Conservation (phyloP, 2,329 filamentous ascomycete genomes). For the Graphiopsis chlorocephala region DNA sequence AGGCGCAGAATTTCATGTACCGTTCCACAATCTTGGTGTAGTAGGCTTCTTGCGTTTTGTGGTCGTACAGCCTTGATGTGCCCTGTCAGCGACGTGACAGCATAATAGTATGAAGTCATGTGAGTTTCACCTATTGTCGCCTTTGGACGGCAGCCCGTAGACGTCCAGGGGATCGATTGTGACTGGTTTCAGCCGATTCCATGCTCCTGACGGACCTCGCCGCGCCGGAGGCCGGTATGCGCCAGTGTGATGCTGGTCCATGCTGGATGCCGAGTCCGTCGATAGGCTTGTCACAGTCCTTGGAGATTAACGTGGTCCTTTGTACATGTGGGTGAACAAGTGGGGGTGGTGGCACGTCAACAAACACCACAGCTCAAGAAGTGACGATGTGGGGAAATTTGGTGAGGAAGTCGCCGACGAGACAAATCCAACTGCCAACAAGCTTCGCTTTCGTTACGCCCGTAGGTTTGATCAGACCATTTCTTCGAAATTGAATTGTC, state of each 20-base stretch:
- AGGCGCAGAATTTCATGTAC: slow-evolving; percentile 85
- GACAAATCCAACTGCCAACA: background rate
- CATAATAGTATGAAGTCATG: background rate
- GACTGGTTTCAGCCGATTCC: slow-evolving; percentile 70
- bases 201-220: slow-evolving; percentile 53
- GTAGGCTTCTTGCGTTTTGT: slow-evolving; percentile 78
- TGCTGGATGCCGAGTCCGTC: background rate
- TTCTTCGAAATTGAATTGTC: background rate
- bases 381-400: slow-evolving; percentile 11
- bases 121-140: slow-evolving; percentile 68
- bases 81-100: background rate
- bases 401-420: slow-evolving; percentile 12
- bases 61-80: slow-evolving; percentile 51
- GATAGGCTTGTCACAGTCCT: background rate
- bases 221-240: slow-evolving; percentile 28
- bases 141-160: slow-evolving; percentile 86
- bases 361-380: background rate
- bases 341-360: background rate
- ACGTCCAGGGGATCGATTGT: slow-evolving; percentile 73
- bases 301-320: background rate
- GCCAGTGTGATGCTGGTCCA: slow-evolving; percentile 1
- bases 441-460: background rate
- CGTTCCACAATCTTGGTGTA: slow-evolving; percentile 84
- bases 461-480: slow-evolving; percentile 11
- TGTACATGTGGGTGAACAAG: background rate